These are phyloP conservation scores for Starmerella apis DNA, from an alignment of 805 yeast genomes.

Conservation along the genomic window DNA sequence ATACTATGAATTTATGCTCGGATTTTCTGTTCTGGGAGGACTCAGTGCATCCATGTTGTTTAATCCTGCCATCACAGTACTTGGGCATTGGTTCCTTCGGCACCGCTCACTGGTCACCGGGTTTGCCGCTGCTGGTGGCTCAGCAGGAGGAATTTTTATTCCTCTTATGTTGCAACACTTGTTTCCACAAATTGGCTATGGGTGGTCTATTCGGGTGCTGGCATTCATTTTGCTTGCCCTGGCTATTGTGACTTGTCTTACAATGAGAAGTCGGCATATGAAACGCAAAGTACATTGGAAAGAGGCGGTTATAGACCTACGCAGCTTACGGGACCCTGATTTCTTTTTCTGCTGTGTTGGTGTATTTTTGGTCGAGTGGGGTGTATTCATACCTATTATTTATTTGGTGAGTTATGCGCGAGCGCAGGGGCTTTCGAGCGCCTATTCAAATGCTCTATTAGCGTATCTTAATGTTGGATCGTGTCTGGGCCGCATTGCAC, in stretches of 20 bases:
- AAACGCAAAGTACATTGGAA: slow-evolving; percentile 19
- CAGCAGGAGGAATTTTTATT: slow-evolving; percentile 53
- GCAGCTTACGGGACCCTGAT: slow-evolving; percentile 27
- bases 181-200: slow-evolving; percentile 43
- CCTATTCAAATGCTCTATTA: slow-evolving; percentile 34
- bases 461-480: slow-evolving; percentile 45
- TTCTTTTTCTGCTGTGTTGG: slow-evolving; percentile 28
- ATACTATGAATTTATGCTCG: slow-evolving; percentile 50
- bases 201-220: slow-evolving; percentile 50
- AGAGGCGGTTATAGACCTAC: slow-evolving; percentile 29
- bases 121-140: slow-evolving; percentile 53
- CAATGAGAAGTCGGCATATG: slow-evolving; percentile 33
- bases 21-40: slow-evolving; percentile 47
- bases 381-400: slow-evolving; percentile 43
- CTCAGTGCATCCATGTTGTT: slow-evolving; percentile 36
- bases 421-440: slow-evolving; percentile 35
- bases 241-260: slow-evolving; percentile 29
- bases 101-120: slow-evolving; percentile 54
- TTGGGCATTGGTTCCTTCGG: slow-evolving; percentile 52
- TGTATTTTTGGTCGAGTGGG: slow-evolving; percentile 40
- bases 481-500: slow-evolving; percentile 45
- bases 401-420: slow-evolving; percentile 52
- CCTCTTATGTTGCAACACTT: slow-evolving; percentile 45
- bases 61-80: slow-evolving; percentile 45
- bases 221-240: slow-evolving; percentile 30